These are phyloP conservation scores for Fusarium denticulatum DNA, from an alignment of 2,329 filamentous ascomycete genomes.

Conservation along the genomic window DNA sequence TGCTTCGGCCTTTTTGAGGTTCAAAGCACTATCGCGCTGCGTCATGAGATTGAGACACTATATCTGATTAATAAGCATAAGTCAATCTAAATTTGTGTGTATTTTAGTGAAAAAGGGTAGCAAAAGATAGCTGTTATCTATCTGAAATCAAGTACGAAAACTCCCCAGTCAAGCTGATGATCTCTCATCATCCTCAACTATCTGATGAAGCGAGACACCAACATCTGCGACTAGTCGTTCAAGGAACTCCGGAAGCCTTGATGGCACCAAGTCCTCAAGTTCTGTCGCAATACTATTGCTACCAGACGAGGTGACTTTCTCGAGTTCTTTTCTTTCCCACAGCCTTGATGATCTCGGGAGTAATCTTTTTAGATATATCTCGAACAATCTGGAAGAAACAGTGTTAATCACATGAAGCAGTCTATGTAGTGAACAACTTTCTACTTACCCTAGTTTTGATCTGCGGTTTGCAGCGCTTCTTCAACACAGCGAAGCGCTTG, in stretches of 20 bases:
- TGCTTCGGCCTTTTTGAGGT: neutral
- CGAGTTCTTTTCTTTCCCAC: neutral
- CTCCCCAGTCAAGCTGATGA: neutral
- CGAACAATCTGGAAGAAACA: neutral
- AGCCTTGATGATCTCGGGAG: neutral
- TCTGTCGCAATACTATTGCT: neutral
- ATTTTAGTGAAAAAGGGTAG: neutral
- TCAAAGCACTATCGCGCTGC: neutral
- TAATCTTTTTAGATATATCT: neutral
- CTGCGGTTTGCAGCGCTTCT: neutral
- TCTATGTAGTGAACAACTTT: neutral
- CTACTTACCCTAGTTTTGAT: neutral
- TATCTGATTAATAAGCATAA: neutral
- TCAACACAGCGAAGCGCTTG: neutral
- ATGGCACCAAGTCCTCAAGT: neutral
- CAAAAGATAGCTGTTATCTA: neutral
- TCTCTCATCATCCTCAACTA: neutral
- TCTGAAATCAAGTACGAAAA: rapidly evolving
- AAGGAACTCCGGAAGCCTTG: neutral
- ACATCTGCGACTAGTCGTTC: neutral
- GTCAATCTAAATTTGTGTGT: neutral
- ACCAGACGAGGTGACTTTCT: neutral
- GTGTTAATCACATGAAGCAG: neutral
- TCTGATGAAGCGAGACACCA: neutral
- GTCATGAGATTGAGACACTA: neutral